These are phyloP conservation scores for Volvariella volvacea DNA, from an alignment of 1,284 basidiomycete genomes.

Conservation along the genomic window DNA sequence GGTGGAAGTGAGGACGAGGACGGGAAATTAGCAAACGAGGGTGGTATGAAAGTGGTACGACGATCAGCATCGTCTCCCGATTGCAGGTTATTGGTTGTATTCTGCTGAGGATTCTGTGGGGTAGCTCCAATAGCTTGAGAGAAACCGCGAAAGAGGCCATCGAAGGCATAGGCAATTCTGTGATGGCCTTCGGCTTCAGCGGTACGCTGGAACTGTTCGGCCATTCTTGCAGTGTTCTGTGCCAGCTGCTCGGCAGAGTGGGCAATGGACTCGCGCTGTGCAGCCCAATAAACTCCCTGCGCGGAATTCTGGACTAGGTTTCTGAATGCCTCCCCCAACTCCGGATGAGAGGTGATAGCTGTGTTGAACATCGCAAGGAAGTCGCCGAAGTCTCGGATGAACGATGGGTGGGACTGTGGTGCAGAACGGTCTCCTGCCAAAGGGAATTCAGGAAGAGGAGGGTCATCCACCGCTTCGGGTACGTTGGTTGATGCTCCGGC, in stretches of 20 bases:
- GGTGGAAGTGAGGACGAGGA: conserved; percentile 7
- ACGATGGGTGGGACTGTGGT: conserved; percentile 31
- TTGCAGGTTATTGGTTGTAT: too few relatives aligned
- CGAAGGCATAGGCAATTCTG: conserved; percentile 58
- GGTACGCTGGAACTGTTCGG: conserved; percentile 37
- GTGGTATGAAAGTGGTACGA: too few relatives aligned
- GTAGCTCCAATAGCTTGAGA: not conserved
- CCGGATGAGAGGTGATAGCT: conserved; percentile 57
- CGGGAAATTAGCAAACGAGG: too few relatives aligned
- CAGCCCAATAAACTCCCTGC: conserved; percentile 59
- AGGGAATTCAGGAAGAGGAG: conserved; percentile 45
- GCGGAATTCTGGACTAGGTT: conserved; percentile 55
- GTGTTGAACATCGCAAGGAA: conserved; percentile 48
- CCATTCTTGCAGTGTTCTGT: conserved; percentile 29
- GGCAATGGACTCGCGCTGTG: conserved; percentile 50
- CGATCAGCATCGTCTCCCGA: too few relatives aligned
- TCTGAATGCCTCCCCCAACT: conserved; percentile 58
- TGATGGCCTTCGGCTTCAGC: conserved; percentile 59
- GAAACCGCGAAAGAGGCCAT: conserved; percentile 49
- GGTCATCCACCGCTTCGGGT: conserved; percentile 31
- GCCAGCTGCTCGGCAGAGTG: conserved; percentile 46
- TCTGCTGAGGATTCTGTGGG: too few relatives aligned
- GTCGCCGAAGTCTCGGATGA: conserved; percentile 56
- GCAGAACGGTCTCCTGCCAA: conserved; percentile 15
- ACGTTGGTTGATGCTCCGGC: conserved; percentile 11